Base-by-base conservation (phyloP, 805 yeast species). In the Teunomyces barrocoloradensis region DNA sequence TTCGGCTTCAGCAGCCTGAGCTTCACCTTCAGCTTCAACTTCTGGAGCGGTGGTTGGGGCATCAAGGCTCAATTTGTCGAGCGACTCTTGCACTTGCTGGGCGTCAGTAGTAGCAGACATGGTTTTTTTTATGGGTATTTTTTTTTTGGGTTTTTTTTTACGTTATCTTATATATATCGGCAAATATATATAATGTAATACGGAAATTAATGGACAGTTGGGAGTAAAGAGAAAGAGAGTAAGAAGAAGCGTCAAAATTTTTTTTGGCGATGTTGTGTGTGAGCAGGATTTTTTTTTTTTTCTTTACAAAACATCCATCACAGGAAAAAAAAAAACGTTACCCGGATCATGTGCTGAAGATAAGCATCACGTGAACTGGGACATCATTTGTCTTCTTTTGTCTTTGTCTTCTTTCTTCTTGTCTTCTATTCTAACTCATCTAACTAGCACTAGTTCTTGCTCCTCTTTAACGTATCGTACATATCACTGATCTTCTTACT, bases 401-500 rank as follows among this genome's bases (percentile, higher is more conserved):
- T 18, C 20, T 18, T 18, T 15, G 17, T 15, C 17, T 15, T 15
- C 17, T 15, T 15, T 15, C 17, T 15, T 15, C 17, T 15, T 15
- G 17, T 18, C 20, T 18, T 18, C 20, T 18, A 11, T 38, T 38
- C 6, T 18, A 11, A 11, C n/a, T 35, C 13, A 11, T 21, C 25
- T 21, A 21, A 25, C 27, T 21, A 25, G 11, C 27, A 25, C 28
- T 17, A 33, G 33, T 18, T 35, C 17, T 18, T 43, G 15, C 23
- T 44, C 38, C 38, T 41, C 30, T 39, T 44, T 39, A 13, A 33
- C 48, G 52, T 81, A 51, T 69, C 75, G 65, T 88, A 90, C 96
- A 90, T 89, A 27, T 80, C 83, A 59, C 77, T 75, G 52, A 89
- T 80, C 68, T 85, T 85, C 33, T 73, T 66, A 50, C 92, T 84